Base-by-base conservation (phyloP, 2,329 filamentous ascomycete species). In the Waltergamsia citrina region DNA sequence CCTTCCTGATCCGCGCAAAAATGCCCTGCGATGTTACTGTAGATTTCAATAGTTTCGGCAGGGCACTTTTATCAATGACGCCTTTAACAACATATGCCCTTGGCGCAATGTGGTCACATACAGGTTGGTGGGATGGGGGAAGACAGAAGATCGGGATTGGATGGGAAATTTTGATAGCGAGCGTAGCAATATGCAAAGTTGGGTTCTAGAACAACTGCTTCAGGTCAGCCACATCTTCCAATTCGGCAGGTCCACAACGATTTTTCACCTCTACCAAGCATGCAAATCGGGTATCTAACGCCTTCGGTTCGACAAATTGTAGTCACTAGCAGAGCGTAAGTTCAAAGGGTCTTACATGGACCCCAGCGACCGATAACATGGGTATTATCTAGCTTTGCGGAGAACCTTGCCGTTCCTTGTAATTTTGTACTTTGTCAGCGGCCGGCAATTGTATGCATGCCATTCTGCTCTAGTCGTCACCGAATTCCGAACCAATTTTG, bases 1-100 rank as follows among this genome's bases (percentile, higher is more conserved):
- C 30, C 30, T 32, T 32, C 30, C 30, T 21, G 18, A 21, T 32
- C 30, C 20, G 30, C 30, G 12, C 30, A n/a, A 32, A 16, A 21
- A 16, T 20, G 30, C 20, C 14, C 14, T 18, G 1, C 12, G 14
- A 30, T 30, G 18, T 30, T 12, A 30, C 29, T 30, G 29, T 18
- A 18, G 17, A 17, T 15, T 30, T 30, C 17, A 12, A 15, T 12
- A 30, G n/a, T 12, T 15, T 12, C 17, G 17, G 29, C 17, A 15
- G 14, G 29, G n/a, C 29, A 30, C 3, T 19, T 12, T 18, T 18
- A 17, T 15, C 14, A 30, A 30, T 15, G 29, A 30, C n/a, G 29
- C 17, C 12, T 18, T 2, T 18, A 14, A 8, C 3, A 30, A 30
- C 8, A 8, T n/a, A n/a, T n/a, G n/a, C n/a, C n/a, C 7, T 30